phyloP scores from a whole-genome alignment of 352 stramenopile species.

The Pythium coloratum region DNA sequence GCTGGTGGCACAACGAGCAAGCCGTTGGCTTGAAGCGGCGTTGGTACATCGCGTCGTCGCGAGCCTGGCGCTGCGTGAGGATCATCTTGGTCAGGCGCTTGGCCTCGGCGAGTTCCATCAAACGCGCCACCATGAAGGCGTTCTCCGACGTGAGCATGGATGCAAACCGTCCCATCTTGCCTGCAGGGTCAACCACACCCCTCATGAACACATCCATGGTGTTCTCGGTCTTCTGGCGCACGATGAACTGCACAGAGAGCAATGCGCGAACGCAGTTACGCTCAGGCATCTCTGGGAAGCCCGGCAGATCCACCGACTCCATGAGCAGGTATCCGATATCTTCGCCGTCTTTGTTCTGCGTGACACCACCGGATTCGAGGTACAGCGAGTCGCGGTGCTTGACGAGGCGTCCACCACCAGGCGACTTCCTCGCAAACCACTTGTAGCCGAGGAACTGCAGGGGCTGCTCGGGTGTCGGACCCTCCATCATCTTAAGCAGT shows the following conservation, averaged over 20 bases:
- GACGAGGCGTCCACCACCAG: slow-evolving; percentile 40
- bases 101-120: slow-evolving; percentile 53
- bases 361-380: slow-evolving; percentile 56
- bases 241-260: slow-evolving; percentile 55
- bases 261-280: slow-evolving; percentile 58
- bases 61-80: slow-evolving; percentile 28
- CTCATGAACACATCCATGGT: slow-evolving; percentile 68
- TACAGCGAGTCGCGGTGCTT: slow-evolving; percentile 64
- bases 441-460: slow-evolving; percentile 74
- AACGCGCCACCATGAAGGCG: slow-evolving; percentile 44
- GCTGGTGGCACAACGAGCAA: slow-evolving; percentile 37
- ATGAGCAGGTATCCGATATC: slow-evolving; percentile 64
- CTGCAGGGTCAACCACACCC: slow-evolving; percentile 48
- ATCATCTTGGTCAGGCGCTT: slow-evolving; percentile 60
- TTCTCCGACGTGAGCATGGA: slow-evolving; percentile 44
- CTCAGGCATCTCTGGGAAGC: slow-evolving; percentile 47
- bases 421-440: slow-evolving; percentile 56
- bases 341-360: slow-evolving; percentile 39
- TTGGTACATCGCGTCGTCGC: slow-evolving; percentile 31
- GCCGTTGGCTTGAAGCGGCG: slow-evolving; percentile 14
- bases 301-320: slow-evolving; percentile 61
- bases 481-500: slow-evolving; percentile 57
- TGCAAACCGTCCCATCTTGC: slow-evolving; percentile 40
- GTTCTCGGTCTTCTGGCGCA: slow-evolving; percentile 51
- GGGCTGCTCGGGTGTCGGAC: slow-evolving; percentile 38